These are phyloP conservation scores for Pluteus cervinus DNA, from an alignment of 768 basidiomycete species.

Conservation along the genomic window DNA sequence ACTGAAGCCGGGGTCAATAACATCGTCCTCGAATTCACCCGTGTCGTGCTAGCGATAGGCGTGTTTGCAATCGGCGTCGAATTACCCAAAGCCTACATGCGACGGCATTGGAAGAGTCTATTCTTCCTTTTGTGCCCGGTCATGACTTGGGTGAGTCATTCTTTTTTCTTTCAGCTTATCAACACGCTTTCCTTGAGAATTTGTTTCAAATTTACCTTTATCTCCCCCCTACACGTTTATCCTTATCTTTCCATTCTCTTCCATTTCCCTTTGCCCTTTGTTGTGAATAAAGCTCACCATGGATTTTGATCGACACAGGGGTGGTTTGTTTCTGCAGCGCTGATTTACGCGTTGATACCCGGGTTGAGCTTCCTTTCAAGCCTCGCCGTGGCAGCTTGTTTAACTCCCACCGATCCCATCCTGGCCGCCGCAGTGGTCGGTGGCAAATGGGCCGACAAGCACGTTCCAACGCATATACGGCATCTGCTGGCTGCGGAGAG, in stretches of 20 bases:
- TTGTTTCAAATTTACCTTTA: background rate
- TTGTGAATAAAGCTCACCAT: background rate
- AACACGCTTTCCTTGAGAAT: background rate
- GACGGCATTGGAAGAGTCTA: constrained; percentile 87
- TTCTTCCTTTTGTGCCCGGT: constrained; percentile 77
- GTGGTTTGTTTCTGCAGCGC: constrained; percentile 88
- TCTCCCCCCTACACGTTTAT: constrained; percentile 8
- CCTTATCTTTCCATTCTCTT: constrained; percentile 6
- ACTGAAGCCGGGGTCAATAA: constrained; percentile 48
- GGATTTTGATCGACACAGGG: constrained; percentile 42
- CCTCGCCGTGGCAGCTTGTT: constrained; percentile 85
- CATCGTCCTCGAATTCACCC: constrained; percentile 87
- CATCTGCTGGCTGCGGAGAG: constrained; percentile 68
- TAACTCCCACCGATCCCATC: constrained; percentile 93
- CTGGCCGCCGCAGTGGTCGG: constrained; percentile 89
- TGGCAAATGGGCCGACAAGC: constrained; percentile 96
- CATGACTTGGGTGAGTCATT: constrained; percentile 79
- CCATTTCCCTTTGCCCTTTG: background rate
- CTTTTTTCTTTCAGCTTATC: background rate
- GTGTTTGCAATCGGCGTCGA: constrained; percentile 99
- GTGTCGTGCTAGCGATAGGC: constrained; percentile 91
- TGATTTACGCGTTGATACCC: constrained; percentile 92
- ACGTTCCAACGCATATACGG: constrained; percentile 81
- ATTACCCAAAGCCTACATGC: constrained; percentile 92
- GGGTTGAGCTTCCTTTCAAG: constrained; percentile 84